Evolutionary conservation across 2,329 filamentous ascomycete genomes (phyloP).

Genomic region (Elsinoe necatrix): DNA sequence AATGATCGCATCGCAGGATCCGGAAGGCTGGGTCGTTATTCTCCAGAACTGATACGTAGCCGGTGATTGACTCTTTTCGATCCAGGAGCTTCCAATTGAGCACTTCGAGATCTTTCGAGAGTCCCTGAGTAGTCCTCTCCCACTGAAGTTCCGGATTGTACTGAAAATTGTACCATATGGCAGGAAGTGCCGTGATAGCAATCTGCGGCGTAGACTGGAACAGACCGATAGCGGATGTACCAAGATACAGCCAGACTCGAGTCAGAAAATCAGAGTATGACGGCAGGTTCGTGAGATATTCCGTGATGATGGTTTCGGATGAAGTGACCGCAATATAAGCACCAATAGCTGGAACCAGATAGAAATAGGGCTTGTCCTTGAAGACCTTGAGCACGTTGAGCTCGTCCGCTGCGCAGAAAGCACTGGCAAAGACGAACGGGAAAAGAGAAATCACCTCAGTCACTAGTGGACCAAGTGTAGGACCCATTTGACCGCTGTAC

Average conservation of each 20-base stretch:
- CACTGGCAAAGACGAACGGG: slow-evolving; percentile 34
- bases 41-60: slow-evolving; percentile 86
- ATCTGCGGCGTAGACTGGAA: slow-evolving; percentile 2
- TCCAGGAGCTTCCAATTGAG: slow-evolving; percentile 70
- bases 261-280: slow-evolving; percentile 3
- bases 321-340: slow-evolving; percentile 31
- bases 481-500: slow-evolving; percentile 58
- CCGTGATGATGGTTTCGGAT: slow-evolving; percentile 2
- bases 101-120: slow-evolving; percentile 50
- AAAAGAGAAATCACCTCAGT: slow-evolving; percentile 68
- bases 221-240: background rate
- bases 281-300: background rate
- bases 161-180: slow-evolving; percentile 65
- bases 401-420: slow-evolving; percentile 31
- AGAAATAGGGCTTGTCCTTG: slow-evolving; percentile 49
- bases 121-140: slow-evolving; percentile 30
- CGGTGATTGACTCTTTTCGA: slow-evolving; percentile 76
- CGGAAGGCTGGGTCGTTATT: slow-evolving; percentile 62
- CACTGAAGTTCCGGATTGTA: slow-evolving; percentile 36
- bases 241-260: slow-evolving; percentile 8
- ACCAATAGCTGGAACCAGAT: slow-evolving; percentile 50
- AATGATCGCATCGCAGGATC: slow-evolving; percentile 87
- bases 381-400: slow-evolving; percentile 15
- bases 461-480: slow-evolving; percentile 62
- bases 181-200: slow-evolving; percentile 44